Evolutionary conservation across 75 land plant species (phyloP), one percentile per base, ranked within the genome.

Genomic region (Cunninghamia lanceolata): DNA sequence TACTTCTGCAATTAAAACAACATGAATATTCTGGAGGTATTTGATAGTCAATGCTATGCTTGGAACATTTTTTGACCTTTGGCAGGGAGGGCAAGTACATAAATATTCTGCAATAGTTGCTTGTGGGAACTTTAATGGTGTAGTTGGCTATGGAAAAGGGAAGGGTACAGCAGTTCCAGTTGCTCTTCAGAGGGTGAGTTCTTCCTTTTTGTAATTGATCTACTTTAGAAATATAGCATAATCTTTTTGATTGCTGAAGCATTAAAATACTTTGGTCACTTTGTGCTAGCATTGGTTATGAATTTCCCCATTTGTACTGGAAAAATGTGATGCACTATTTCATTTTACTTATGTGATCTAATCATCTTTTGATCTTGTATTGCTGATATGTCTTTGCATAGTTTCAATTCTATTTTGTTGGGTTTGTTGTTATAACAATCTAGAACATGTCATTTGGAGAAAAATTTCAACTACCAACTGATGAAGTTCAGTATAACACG

Each of bases 121-220:
- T 84, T 95, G 97, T 91, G 99, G 99, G 21, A 96, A 98, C 85
- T 91, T 91, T 84, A 85, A 98, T 86, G 99, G 99, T 19, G 94
- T 94, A 82, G 88, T 93, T 79, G 99, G 99, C 25, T 98, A 71
- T 89, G 99, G 94, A 32, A 98, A 96, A 90, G 99, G 94, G 54
- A 97, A 96, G 86, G 96, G 93, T 73, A 91, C 94, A 42, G 91
- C 89, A 80, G 93, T 93, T 63, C 86, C 90, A 14, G 83, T 91
- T 85, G 99, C 99, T 78, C 87, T 94, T 63, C 93, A 92, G 42
- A 93, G 89, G 95, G 94, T 93, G 76, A 83, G 76, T 66, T 82
- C 59, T 82, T 16, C 47, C 82, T 45, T 75, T 39, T 43, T 80
- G 50, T n/a, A 80, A 13, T 45, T 80, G 28, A 45, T 11, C 32